Conservation (phyloP, 2,329 filamentous ascomycete genomes). For the Aspergillus candidus region DNA sequence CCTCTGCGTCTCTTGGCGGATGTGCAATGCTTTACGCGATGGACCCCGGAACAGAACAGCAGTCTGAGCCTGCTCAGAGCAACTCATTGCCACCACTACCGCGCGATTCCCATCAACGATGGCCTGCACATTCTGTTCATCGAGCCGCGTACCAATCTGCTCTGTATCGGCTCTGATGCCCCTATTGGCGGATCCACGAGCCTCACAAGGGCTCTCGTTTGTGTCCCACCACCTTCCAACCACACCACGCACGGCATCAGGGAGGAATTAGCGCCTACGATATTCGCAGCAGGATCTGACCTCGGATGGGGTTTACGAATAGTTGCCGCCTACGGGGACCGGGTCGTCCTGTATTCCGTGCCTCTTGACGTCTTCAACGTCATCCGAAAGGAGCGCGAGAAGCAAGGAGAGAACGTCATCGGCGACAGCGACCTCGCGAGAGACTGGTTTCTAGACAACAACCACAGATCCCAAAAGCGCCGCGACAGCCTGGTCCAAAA, state of each 20-base stretch:
- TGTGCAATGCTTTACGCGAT: slow-evolving; percentile 23
- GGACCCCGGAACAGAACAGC: slow-evolving; percentile 15
- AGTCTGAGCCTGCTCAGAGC: slow-evolving; percentile 34
- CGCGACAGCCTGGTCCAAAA: slow-evolving; percentile 28
- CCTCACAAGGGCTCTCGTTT: slow-evolving; percentile 54
- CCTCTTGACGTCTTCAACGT: slow-evolving; percentile 51
- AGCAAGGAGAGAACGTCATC: slow-evolving; percentile 27
- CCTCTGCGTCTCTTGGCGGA: slow-evolving; percentile 26
- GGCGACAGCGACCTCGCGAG: slow-evolving; percentile 29
- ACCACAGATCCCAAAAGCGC: slow-evolving; percentile 20
- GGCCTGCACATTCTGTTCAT: slow-evolving; percentile 60
- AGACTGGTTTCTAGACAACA: slow-evolving; percentile 29
- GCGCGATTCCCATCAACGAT: slow-evolving; percentile 59
- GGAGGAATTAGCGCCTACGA: slow-evolving; percentile 37
- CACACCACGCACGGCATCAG: slow-evolving; percentile 6
- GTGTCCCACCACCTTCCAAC: slow-evolving; percentile 38
- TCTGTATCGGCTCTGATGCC: slow-evolving; percentile 58
- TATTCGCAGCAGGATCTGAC: slow-evolving; percentile 55
- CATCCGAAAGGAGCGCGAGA: slow-evolving; percentile 29
- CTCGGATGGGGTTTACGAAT: slow-evolving; percentile 53
- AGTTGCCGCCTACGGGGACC: slow-evolving; percentile 49
- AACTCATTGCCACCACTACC: slow-evolving; percentile 54
- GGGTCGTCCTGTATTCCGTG: slow-evolving; percentile 55
- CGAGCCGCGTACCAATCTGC: slow-evolving; percentile 50
- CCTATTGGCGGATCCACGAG: slow-evolving; percentile 53